Evolutionary conservation across 257 asterid species (phyloP), one percentile per base, ranked within the genome.

Genomic region (Pogostemon cablin): DNA sequence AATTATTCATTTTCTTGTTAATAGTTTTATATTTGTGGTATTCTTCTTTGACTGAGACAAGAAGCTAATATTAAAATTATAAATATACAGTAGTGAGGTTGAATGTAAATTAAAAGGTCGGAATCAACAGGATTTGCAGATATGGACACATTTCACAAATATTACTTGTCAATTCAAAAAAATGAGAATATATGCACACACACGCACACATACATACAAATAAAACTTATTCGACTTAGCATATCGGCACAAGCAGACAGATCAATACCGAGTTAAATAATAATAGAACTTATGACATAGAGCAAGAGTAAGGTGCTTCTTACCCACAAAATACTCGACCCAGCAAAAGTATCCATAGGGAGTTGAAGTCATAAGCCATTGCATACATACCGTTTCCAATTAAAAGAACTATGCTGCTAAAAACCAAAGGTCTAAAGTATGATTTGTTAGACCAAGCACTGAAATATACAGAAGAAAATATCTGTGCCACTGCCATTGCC

Each of bases 391-490:
- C 69, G 47, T 95, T 95, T 42, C 98, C 98, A 50, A 86, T 37
- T 68, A 81, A 72, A 52, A 95, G 96, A 73, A 86, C 87, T 37
- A 95, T 68, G 80, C 98, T 91, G 91, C 99, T 95, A 65, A 95
- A 95, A 56, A 95, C 68, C 87, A 95, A 79, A 43, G 99, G 99
- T 74, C 64, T 95, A 81, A 82, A 86, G 84, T 95, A 95, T 6
- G 98, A 91, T 81, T 79, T 95, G 76, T 95, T 95, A 43, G 99
- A 95, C 99, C 99, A 95, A 70, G 99, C 97, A 73, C 99, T 91
- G 86, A 95, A 95, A 80, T 95, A 95, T 78, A 95, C 98, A 6
- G 99, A 95, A 55, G 99, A 91, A 79, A 95, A 95, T 75, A 95
- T 76, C 74, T 95, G 99, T 49, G 99, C 99, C 20, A 95, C 91